Base-by-base conservation (phyloP, 345 rosid species). In the Leavenworthia alabamica region DNA sequence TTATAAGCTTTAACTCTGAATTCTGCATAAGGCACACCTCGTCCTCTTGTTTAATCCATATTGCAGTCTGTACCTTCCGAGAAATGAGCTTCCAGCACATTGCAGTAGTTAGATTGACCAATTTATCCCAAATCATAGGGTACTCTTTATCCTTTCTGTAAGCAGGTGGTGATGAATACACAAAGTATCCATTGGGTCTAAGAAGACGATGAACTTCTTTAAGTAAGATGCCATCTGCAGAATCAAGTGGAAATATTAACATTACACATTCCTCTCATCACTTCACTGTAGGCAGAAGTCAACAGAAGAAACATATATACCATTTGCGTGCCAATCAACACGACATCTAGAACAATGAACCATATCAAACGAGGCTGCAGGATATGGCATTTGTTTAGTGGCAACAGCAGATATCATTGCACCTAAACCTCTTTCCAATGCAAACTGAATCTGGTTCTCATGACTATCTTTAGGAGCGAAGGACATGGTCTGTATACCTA, bases 71-170 rank as follows among this genome's bases (percentile, higher is more conserved):
- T 52, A 93, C 80, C 72, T 89, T 60, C 62, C 63, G 76, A 17
- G 99, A 83, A 75, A 87, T 74, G 71, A 89, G 97, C 76, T 82
- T 89, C 99, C 99, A 93, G 77, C 99, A 93, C 94, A 93, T 85
- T 56, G 86, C 82, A 7, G 82, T 71, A 23, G 96, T 80, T 75
- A 89, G 71, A 70, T 73, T 77, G 23, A 85, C 82, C 80, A 93
- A 66, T 66, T 81, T 82, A 43, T 79, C 83, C 97, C 97, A 93
- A 76, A 86, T 84, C 70, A 75, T 39, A 5, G 96, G 97, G 63
- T 74, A 93, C 14, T 93, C 82, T 76, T 93, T 93, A 68, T 87
- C 87, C 54, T 84, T 83, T 61, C 82, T 77, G 46, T 93, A 93
- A 56, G 90, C 90, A 47, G 94, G 94, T 32, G 99, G 99, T 66